Conservation (phyloP, 768 basidiomycete species). For the Termitomyces sp. region DNA sequence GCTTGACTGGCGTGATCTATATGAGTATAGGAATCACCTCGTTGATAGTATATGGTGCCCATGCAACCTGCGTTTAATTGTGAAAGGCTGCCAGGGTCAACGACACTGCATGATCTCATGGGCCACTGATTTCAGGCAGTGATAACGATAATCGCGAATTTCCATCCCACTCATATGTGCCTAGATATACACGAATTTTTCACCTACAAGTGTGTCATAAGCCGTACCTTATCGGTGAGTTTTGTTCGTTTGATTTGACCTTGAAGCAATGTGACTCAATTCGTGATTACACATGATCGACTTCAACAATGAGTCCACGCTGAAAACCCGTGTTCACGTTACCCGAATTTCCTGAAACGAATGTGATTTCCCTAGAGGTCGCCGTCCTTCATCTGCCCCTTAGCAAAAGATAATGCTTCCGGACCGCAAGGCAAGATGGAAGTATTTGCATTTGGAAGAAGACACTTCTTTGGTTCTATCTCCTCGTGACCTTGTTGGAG, state of each 20-base stretch:
- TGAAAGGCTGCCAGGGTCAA: neutral
- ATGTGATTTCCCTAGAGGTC: conserved; percentile 25
- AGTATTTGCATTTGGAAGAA: conserved; percentile 5
- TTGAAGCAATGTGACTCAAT: neutral
- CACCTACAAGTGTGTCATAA: neutral
- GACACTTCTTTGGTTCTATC: neutral
- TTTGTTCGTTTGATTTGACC: neutral
- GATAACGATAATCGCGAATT: neutral
- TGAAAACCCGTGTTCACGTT: conserved; percentile 2
- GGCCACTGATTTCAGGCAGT: neutral
- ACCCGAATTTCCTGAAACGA: conserved; percentile 10
- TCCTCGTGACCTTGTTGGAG: conserved; percentile 16
- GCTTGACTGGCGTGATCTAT: neutral
- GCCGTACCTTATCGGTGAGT: neutral
- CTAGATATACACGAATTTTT: neutral
- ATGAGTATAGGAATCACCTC: neutral
- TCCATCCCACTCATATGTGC: neutral
- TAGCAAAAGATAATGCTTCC: conserved; percentile 12
- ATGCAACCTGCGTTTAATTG: neutral
- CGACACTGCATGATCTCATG: neutral
- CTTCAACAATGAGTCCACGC: neutral
- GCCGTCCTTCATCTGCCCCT: conserved; percentile 15
- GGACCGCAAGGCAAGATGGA: conserved; percentile 9
- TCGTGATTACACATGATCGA: neutral
- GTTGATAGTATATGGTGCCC: neutral